phyloP scores from a whole-genome alignment of 805 yeast species.

The Zygoascus bituminiphila region DNA sequence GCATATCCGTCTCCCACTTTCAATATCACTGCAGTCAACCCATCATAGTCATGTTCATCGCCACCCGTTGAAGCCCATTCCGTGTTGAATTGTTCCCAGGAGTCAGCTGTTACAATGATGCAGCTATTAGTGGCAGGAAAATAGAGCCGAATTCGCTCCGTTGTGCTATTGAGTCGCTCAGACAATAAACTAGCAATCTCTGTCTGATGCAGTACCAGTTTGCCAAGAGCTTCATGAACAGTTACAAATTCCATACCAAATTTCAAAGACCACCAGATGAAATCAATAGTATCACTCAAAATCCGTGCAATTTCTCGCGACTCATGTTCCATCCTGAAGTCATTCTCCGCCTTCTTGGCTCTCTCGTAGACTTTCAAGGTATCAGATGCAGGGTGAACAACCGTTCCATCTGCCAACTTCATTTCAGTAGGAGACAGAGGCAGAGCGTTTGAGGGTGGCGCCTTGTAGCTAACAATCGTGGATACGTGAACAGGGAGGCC shows the following conservation, averaged over 20 bases:
- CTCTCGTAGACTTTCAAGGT: background rate
- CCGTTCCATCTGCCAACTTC: conserved; percentile 2
- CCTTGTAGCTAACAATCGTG: conserved; percentile 4
- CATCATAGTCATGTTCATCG: background rate
- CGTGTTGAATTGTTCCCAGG: background rate
- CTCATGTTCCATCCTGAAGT: background rate
- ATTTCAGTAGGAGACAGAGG: conserved; percentile 2
- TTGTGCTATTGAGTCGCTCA: background rate
- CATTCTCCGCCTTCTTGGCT: background rate
- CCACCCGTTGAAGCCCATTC: background rate
- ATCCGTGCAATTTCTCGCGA: conserved; percentile 3
- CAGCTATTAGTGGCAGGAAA: background rate
- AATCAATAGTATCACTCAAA: conserved; percentile 2
- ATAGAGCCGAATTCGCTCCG: background rate
- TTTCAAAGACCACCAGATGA: conserved; percentile 7
- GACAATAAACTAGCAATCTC: background rate
- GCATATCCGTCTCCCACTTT: background rate
- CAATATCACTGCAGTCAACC: background rate
- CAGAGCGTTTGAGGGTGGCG: conserved; percentile 2
- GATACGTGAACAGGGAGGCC: conserved; percentile 4
- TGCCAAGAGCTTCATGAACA: conserved; percentile 6
- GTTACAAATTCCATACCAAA: conserved; percentile 1
- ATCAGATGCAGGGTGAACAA: conserved; percentile 1
- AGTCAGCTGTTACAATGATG: background rate
- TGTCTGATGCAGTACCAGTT: conserved; percentile 4